These are phyloP conservation scores for Saccharomycopsis oosterbeekiorum DNA, from an alignment of 805 yeast species.

Conservation along the genomic window DNA sequence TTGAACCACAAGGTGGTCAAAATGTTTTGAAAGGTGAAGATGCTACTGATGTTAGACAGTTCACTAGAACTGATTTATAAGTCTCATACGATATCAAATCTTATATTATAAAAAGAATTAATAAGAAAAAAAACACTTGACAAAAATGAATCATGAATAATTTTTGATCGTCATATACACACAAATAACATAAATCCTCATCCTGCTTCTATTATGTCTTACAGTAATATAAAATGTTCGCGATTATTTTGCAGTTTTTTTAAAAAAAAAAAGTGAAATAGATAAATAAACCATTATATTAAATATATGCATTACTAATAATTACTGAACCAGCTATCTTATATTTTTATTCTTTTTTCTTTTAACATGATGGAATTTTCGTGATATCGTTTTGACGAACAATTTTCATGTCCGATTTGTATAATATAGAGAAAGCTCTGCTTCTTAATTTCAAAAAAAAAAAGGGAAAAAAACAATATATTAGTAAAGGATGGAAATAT, in stretches of 20 bases:
- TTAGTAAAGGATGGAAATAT: too few relatives aligned
- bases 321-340: neutral
- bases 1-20: constrained; percentile 70
- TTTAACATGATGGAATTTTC: too few relatives aligned
- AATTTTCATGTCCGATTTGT: too few relatives aligned
- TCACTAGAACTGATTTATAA: constrained; percentile 65
- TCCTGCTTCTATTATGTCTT: neutral
- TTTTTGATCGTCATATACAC: neutral
- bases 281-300: neutral
- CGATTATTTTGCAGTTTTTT: neutral
- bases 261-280: neutral
- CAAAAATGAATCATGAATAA: neutral
- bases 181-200: neutral
- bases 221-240: neutral
- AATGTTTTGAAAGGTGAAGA: constrained; percentile 49
- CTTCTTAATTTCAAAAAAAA: too few relatives aligned
- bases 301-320: neutral
- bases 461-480: too few relatives aligned
- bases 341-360: neutral
- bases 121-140: neutral
- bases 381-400: too few relatives aligned
- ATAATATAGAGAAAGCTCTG: too few relatives aligned
- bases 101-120: neutral
- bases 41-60: constrained; percentile 58
- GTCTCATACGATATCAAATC: neutral